A percentile compares a stretch with the other conserved stretches of the same genome.
phyloP scores from a whole-genome alignment of 441 rosid genomes.

The Populus hybrid region DNA sequence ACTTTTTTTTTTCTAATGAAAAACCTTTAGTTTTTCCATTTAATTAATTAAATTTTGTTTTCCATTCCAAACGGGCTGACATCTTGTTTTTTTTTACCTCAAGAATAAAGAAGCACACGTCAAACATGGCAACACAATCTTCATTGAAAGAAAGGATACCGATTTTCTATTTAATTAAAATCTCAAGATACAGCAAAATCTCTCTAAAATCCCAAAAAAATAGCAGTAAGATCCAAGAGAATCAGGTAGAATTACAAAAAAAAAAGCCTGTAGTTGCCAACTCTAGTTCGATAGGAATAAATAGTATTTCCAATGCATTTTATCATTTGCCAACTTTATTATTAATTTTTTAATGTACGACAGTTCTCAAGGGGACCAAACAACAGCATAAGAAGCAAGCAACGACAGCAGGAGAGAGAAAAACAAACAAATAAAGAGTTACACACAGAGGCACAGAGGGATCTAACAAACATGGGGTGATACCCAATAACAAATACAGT shows the following conservation, averaged over 20 bases:
- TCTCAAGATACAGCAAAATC: neutral
- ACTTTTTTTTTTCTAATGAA: too few species aligned
- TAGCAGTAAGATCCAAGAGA: neutral
- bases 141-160: neutral
- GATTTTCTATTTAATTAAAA: neutral
- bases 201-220: neutral
- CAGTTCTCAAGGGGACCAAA: constrained; percentile 13
- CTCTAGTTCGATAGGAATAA: neutral
- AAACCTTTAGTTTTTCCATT: too few species aligned
- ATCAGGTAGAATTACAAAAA: neutral
- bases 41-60: too few species aligned
- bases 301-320: too few species aligned
- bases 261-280: neutral
- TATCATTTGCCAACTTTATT: too few species aligned
- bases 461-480: constrained; percentile 38
- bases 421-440: neutral
- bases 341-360: neutral
- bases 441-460: constrained; percentile 13
- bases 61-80: too few species aligned
- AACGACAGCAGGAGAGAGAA: constrained; percentile 10
- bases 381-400: constrained; percentile 24
- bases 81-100: too few species aligned
- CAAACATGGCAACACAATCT: constrained; percentile 11
- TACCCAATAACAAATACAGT: constrained; percentile 8
- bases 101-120: neutral